phyloP scores from a whole-genome alignment of 305 asterid genomes.

The Fraxinus greggii region DNA sequence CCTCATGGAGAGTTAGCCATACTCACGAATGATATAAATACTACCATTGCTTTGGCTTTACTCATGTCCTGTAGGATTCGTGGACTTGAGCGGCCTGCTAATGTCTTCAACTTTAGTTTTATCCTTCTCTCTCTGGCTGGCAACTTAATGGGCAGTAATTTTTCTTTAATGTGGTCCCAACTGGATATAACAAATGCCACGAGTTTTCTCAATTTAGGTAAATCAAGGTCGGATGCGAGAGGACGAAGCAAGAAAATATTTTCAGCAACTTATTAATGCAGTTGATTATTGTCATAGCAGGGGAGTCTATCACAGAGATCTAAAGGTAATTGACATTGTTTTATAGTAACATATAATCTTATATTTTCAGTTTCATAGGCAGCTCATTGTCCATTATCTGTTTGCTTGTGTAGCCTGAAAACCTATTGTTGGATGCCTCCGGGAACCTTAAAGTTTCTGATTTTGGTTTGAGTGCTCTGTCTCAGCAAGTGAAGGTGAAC shows the following conservation, averaged over 20 bases:
- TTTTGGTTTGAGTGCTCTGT: slow-evolving; percentile 91
- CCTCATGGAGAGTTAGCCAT: no score
- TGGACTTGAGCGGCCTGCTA: not conserved
- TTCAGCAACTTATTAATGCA: slow-evolving; percentile 71
- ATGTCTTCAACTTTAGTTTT: not conserved
- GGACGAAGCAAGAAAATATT: slow-evolving; percentile 64
- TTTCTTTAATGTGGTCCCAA: not conserved
- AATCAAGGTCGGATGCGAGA: slow-evolving; percentile 72
- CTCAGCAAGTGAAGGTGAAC: slow-evolving; percentile 90
- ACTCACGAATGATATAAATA: no score
- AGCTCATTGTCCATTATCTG: not conserved
- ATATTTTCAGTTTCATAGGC: not conserved
- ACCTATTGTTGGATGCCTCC: slow-evolving; percentile 68
- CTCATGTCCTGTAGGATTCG: no score
- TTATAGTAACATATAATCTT: not conserved
- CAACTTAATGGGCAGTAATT: not conserved
- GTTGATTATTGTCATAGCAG: slow-evolving; percentile 76
- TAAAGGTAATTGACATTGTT: slow-evolving; percentile 43
- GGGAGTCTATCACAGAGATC: slow-evolving; percentile 81
- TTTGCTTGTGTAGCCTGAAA: slow-evolving; percentile 67
- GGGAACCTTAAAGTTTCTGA: slow-evolving; percentile 93
- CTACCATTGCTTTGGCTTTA: no score
- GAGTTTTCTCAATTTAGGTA: slow-evolving; percentile 36
- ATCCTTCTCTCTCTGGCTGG: not conserved
- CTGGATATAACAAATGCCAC: not conserved